These are phyloP conservation scores for Helminthosporium solani DNA, from an alignment of 2,329 filamentous ascomycete genomes.

Conservation along the genomic window DNA sequence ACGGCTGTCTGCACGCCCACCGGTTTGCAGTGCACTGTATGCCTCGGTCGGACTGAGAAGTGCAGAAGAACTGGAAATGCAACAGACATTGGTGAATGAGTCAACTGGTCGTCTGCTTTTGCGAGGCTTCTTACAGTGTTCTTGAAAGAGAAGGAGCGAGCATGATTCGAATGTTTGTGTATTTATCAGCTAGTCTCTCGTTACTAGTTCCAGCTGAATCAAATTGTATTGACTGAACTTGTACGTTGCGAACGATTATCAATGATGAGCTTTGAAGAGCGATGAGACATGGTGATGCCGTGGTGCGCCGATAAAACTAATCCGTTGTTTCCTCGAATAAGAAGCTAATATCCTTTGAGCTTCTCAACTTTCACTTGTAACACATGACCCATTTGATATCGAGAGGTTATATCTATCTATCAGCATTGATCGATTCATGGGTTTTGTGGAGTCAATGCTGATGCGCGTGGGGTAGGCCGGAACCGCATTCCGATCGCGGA, in stretches of 20 bases:
- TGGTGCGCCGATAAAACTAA: no score
- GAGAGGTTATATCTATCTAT: not conserved
- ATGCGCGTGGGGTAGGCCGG: not conserved
- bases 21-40: not conserved
- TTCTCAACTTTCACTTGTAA: no score
- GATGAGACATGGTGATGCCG: no score
- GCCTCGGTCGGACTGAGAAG: not conserved
- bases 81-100: conserved; percentile 6
- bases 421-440: no score
- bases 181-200: conserved; percentile 32
- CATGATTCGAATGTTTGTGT: conserved; percentile 25
- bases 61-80: not conserved
- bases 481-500: conserved; percentile 2
- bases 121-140: conserved; percentile 25
- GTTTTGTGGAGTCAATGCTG: no score
- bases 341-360: no score
- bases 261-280: not conserved
- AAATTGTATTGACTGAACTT: conserved; percentile 16
- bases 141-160: conserved; percentile 17
- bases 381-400: conserved; percentile 1
- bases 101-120: conserved; percentile 28
- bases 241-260: not conserved
- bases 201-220: conserved; percentile 28
- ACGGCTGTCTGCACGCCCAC: not conserved
- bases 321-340: no score